These are phyloP conservation scores for Aspergillus tanneri DNA, from an alignment of 2,329 filamentous ascomycete species.

Conservation along the genomic window DNA sequence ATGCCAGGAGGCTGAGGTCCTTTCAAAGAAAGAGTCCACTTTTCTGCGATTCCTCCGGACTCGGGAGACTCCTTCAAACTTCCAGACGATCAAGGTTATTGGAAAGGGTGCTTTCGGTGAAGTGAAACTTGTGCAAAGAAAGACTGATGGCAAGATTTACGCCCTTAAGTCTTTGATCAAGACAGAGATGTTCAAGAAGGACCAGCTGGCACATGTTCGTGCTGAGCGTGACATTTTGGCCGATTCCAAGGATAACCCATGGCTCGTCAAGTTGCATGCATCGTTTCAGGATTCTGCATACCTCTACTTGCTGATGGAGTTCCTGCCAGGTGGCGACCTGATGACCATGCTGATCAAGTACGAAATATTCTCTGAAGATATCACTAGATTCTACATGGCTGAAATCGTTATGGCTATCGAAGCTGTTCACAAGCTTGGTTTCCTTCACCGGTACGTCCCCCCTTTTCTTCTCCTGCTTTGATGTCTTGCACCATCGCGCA, in stretches of 20 bases:
- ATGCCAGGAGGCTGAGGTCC: constrained; percentile 78
- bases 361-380: constrained; percentile 98
- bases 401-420: constrained; percentile 98
- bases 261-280: constrained; percentile 97
- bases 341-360: constrained; percentile 99
- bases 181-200: constrained; percentile 99
- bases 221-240: constrained; percentile 96
- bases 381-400: constrained; percentile 98
- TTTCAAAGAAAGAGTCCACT: constrained; percentile 83
- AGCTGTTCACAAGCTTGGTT: constrained; percentile 94
- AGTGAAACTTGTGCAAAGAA: constrained; percentile 95
- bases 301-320: constrained; percentile 99
- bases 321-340: constrained; percentile 92
- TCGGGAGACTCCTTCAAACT: constrained; percentile 90
- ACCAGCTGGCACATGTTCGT: constrained; percentile 94
- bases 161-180: constrained; percentile 98
- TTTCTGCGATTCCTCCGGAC: constrained; percentile 93
- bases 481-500: background rate
- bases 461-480: background rate
- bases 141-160: constrained; percentile 94
- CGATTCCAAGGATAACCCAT: constrained; percentile 93
- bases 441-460: constrained; percentile 85
- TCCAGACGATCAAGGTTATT: constrained; percentile 95
- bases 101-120: constrained; percentile 98
- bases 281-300: constrained; percentile 97